Conservation (phyloP, 2,329 filamentous ascomycete species). For the Whalleya microplaca region DNA sequence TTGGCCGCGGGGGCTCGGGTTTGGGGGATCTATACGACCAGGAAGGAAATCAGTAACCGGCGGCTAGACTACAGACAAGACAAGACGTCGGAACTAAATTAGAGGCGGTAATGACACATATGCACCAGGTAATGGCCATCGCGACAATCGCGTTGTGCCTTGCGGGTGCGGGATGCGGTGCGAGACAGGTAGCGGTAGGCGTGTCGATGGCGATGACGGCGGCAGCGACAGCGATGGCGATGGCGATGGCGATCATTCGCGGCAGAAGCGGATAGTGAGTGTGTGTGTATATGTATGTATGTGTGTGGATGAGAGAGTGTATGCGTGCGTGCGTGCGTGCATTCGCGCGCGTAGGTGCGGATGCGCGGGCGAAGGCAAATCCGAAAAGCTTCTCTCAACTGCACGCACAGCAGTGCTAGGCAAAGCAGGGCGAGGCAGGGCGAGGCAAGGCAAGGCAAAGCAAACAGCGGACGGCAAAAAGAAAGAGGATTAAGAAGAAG, state of each 20-base stretch:
- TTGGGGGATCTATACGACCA: slow-evolving; percentile 51
- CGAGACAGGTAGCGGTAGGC: slow-evolving; percentile 2
- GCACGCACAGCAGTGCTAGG: too few species aligned
- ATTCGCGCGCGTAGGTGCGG: slow-evolving; percentile 5
- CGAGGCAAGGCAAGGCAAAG: background rate
- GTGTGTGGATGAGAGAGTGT: background rate
- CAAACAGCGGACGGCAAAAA: slow-evolving; percentile 7
- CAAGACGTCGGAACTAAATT: slow-evolving; percentile 21
- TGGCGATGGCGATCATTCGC: slow-evolving; percentile 26
- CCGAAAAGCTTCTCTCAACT: slow-evolving; percentile 6
- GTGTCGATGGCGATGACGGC: background rate
- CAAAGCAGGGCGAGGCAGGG: too few species aligned
- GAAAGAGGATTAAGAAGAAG: slow-evolving; percentile 24
- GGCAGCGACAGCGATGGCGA: slow-evolving; percentile 12
- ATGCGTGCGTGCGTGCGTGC: slow-evolving; percentile 6
- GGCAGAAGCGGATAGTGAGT: background rate
- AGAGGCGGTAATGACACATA: slow-evolving; percentile 23
- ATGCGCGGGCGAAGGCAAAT: slow-evolving; percentile 21
- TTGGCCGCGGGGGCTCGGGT: slow-evolving; percentile 65
- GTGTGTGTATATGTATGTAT: too few species aligned
- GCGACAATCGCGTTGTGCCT: slow-evolving; percentile 25
- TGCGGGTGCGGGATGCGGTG: slow-evolving; percentile 5
- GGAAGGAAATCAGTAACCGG: slow-evolving; percentile 29
- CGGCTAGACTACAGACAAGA: slow-evolving; percentile 21
- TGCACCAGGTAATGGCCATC: slow-evolving; percentile 26